Percentiles rank a stretch among this genome's conserved stretches.
These are phyloP conservation scores for Filobasidium floriforme DNA, from an alignment of 768 basidiomycete genomes.

Conservation along the genomic window DNA sequence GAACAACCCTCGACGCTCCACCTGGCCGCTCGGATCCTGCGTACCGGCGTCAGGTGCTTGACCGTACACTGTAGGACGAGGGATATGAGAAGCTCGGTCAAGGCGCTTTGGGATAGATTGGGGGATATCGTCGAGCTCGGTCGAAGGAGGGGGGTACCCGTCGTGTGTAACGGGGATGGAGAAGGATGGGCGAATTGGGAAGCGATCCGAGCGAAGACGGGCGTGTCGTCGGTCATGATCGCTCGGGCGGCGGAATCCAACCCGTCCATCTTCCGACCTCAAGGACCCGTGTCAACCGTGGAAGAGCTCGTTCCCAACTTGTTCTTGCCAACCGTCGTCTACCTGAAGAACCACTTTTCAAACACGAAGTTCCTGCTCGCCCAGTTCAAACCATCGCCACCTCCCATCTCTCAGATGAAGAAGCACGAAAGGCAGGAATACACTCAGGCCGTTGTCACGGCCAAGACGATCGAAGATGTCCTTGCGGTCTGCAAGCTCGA, in stretches of 20 bases:
- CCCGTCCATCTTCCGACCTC: constrained; percentile 70
- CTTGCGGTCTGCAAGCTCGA: constrained; percentile 20
- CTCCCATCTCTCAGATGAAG: constrained; percentile 47
- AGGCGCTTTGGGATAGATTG: constrained; percentile 68
- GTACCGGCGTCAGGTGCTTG: constrained; percentile 77
- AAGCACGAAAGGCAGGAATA: constrained; percentile 58
- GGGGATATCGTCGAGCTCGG: constrained; percentile 81
- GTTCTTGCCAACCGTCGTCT: constrained; percentile 49
- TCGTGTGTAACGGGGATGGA: constrained; percentile 93
- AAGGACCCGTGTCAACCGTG: constrained; percentile 56
- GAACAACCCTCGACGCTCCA: constrained; percentile 78
- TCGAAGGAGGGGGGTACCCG: constrained; percentile 68
- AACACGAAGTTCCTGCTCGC: constrained; percentile 80
- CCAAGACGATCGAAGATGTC: constrained; percentile 50
- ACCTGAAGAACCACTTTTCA: constrained; percentile 69
- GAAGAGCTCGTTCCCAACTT: constrained; percentile 66
- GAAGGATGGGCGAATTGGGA: constrained; percentile 68
- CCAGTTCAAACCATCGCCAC: constrained; percentile 67
- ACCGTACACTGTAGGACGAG: constrained; percentile 93
- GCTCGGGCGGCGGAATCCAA: constrained; percentile 91
- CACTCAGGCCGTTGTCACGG: constrained; percentile 53
- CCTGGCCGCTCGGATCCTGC: constrained; percentile 78
- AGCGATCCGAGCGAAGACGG: constrained; percentile 65
- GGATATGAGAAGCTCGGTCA: constrained; percentile 77
- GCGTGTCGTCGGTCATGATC: constrained; percentile 85